phyloP scores from a whole-genome alignment of 169 alveolate species.

The Plasmodium billcollinsi region DNA sequence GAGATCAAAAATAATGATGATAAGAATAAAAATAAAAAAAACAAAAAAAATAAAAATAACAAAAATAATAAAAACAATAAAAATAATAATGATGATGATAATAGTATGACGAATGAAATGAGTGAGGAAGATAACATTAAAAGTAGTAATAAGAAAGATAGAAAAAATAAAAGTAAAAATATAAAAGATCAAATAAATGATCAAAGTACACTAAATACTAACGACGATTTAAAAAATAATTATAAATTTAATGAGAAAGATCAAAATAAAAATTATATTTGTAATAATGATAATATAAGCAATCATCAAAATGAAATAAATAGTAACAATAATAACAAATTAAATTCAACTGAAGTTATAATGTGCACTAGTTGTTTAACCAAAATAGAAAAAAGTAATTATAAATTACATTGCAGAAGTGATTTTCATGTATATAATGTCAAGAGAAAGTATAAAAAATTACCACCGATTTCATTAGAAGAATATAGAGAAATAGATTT shows the following conservation, averaged over 20 bases:
- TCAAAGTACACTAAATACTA: not conserved
- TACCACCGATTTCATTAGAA: slow-evolving; percentile 86
- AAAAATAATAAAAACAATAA: not conserved
- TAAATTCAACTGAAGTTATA: slow-evolving; percentile 30
- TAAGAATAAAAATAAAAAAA: slow-evolving; percentile 5
- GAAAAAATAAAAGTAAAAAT: not conserved
- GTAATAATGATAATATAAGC: slow-evolving; percentile 9
- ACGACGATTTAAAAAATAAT: not conserved
- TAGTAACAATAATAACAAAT: slow-evolving; percentile 22
- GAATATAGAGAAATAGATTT: slow-evolving; percentile 81
- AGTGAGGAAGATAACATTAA: not conserved
- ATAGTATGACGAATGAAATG: not conserved
- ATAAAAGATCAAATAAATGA: not conserved
- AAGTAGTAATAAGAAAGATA: not conserved
- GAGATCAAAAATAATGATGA: not conserved
- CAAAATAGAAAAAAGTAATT: slow-evolving; percentile 76
- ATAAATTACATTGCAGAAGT: slow-evolving; percentile 86
- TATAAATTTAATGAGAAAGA: too few species aligned
- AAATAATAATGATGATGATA: not conserved
- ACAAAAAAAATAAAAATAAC: not conserved
- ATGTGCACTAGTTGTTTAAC: slow-evolving; percentile 85
- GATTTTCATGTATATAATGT: slow-evolving; percentile 88
- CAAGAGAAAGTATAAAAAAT: slow-evolving; percentile 84
- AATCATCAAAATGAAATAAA: not conserved
- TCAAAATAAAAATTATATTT: too few species aligned